Base-by-base conservation (phyloP, 805 yeast species). In the Ogataea methanolica region DNA sequence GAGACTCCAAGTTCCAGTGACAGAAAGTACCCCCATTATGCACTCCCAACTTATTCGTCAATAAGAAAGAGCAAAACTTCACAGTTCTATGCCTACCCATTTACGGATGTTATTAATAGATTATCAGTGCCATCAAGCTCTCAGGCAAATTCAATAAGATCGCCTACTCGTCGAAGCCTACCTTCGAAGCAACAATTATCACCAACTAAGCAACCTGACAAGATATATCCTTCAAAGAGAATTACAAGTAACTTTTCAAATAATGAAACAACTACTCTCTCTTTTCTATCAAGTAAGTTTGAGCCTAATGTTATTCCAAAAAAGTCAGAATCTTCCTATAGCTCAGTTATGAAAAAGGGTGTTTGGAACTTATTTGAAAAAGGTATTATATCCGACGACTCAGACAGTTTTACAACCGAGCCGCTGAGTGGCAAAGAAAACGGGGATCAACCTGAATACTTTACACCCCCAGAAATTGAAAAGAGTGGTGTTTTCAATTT, bases 11-110 rank as follows among this genome's bases (percentile, higher is more conserved):
- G n/a, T 33, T 21, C 26, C 26, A 21, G 37, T 12, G 50, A 47
- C 12, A 47, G 39, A 17, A 51, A 50, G 7, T 49, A 47, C 9
- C 61, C 61, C 5, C 61, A 57, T 47, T 57, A 57, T 48, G 61
- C 61, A 11, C 50, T 50, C 7, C 61, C 61, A 16, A 57, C 61
- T 4, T 49, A 50, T 43, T 48, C 61, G 2, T 57, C 58, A 11
- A 51, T 55, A 37, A 40, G 56, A 34, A 57, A 54, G 16, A 49
- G 54, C 43, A 56, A 49, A 39, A 26, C 55, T 4, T 38, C 48
- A 23, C 29, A 37, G 34, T 45, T 40, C 22, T 37, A 37, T 42
- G 54, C 43, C 15, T 34, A 44, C 42, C 41, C 43, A 36, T 29
- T 42, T 29, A 33, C 39, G 44, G 41, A 36, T 34, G 44, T 31